A percentile compares a stretch with the other conserved stretches of the same genome.
phyloP scores from a whole-genome alignment of 225 moss, liverwort and hornwort species.

The Antitrichia curtipendula region DNA sequence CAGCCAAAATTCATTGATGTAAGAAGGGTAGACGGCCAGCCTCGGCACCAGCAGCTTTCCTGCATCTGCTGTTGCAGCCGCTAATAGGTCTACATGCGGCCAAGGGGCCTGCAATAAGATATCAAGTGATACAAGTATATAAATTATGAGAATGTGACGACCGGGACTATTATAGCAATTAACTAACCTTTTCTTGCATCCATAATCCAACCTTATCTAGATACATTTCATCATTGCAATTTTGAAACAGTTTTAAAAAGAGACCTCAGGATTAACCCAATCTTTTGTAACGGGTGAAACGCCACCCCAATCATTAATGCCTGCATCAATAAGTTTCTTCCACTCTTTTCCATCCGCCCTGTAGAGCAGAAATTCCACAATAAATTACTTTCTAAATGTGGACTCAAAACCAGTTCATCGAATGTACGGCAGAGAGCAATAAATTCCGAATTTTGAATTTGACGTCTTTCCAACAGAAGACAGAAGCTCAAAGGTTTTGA shows the following conservation, averaged over 20 bases:
- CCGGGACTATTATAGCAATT: neutral
- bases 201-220: neutral
- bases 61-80: slow-evolving; percentile 68
- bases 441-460: neutral
- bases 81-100: slow-evolving; percentile 69
- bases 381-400: neutral
- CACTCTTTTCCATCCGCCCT: slow-evolving; percentile 50
- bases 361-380: slow-evolving; percentile 1
- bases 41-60: slow-evolving; percentile 78
- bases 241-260: neutral
- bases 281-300: slow-evolving; percentile 72
- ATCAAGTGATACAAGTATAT: neutral
- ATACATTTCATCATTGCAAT: neutral
- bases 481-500: neutral
- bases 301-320: slow-evolving; percentile 96
- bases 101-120: slow-evolving; percentile 69
- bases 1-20: slow-evolving; percentile 59
- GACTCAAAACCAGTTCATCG: neutral
- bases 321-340: slow-evolving; percentile 69
- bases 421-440: neutral
- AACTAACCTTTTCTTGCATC: neutral
- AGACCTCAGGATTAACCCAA: slow-evolving; percentile 95
- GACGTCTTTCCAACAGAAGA: neutral
- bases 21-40: slow-evolving; percentile 56
- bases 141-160: neutral